A percentile compares a stretch with the other conserved stretches of the same genome.
These are phyloP conservation scores for Ceratorhiza oryzae-sativae DNA, from an alignment of 1,284 basidiomycete species.

Conservation along the genomic window DNA sequence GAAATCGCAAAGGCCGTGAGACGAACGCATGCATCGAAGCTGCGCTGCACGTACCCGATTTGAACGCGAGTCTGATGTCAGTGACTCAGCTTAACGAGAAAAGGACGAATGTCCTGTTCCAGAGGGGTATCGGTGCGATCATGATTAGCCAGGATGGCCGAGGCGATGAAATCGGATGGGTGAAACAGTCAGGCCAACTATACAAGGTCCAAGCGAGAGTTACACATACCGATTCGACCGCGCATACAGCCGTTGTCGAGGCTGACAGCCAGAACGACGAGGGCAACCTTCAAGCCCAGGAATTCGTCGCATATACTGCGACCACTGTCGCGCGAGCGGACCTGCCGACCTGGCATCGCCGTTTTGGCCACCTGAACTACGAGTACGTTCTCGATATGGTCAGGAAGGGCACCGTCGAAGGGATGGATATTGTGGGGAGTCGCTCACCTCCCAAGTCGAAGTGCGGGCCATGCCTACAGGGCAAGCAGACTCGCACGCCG, in stretches of 20 bases:
- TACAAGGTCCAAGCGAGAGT: constrained; percentile 18
- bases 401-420: constrained; percentile 1
- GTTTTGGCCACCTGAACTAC: constrained; percentile 18
- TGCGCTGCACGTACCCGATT: constrained; percentile 9
- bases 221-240: background rate
- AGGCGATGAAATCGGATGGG: background rate
- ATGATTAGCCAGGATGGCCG: background rate
- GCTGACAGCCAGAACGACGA: background rate
- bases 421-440: constrained; percentile 11
- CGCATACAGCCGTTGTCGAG: background rate
- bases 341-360: constrained; percentile 13
- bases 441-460: background rate
- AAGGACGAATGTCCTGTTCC: background rate
- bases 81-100: background rate
- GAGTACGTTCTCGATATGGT: constrained; percentile 20
- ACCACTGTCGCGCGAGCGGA: constrained; percentile 12
- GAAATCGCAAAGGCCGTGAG: background rate
- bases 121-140: background rate
- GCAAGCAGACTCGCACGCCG: constrained; percentile 38
- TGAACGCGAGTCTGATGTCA: constrained; percentile 2
- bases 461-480: constrained; percentile 18
- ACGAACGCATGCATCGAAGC: background rate
- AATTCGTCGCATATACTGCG: constrained; percentile 21
- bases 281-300: background rate
- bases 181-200: background rate